Conservation (phyloP, 306 rosid genomes). For the Castanea mollissima region DNA sequence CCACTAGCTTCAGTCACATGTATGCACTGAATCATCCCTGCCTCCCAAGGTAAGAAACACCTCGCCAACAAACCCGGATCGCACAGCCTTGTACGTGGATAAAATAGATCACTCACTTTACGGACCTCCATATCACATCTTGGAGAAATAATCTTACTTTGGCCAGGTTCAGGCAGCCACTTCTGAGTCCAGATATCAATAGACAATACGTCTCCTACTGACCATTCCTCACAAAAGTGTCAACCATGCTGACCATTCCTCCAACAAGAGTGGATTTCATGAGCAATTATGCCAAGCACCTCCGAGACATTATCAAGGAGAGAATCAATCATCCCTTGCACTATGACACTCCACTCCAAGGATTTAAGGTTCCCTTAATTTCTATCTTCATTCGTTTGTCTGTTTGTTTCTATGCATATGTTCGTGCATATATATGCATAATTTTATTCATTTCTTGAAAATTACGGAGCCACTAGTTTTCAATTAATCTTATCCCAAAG, state of each 20-base stretch:
- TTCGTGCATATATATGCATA: background rate
- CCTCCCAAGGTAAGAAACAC: too few relatives aligned
- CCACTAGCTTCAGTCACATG: too few relatives aligned
- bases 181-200: too few relatives aligned
- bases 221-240: constrained; percentile 39
- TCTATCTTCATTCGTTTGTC: background rate
- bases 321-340: constrained; percentile 76
- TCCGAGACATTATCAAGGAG: constrained; percentile 69
- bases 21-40: too few relatives aligned
- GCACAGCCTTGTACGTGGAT: too few relatives aligned
- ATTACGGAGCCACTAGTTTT: background rate
- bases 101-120: too few relatives aligned
- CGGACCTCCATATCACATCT: too few relatives aligned
- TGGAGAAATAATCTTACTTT: too few relatives aligned
- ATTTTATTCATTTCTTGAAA: background rate
- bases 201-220: too few relatives aligned
- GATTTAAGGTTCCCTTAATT: constrained; percentile 60
- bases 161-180: too few relatives aligned
- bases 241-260: constrained; percentile 43
- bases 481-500: background rate
- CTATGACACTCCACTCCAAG: constrained; percentile 77
- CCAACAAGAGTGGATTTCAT: constrained; percentile 74
- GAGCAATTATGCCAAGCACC: constrained; percentile 66
- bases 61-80: too few relatives aligned
- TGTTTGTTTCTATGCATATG: background rate